A percentile compares a stretch with the other conserved stretches of the same genome.
Evolutionary conservation across 2,329 filamentous ascomycete species (phyloP).

Genomic region (Sporothrix dimorphospora): DNA sequence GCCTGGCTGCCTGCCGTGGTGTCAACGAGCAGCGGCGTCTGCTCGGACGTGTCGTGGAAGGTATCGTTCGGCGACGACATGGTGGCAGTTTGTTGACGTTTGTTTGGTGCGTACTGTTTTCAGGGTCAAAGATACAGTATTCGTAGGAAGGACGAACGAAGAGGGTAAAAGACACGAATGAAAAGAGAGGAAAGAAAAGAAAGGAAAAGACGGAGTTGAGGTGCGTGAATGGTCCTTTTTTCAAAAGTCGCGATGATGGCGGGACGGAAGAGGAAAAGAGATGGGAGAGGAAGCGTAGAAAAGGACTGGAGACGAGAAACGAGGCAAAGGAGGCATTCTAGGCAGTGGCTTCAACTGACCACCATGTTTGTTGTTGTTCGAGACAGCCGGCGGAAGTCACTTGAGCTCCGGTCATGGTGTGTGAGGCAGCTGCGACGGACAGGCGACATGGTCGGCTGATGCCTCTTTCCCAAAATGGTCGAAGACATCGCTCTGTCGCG

Average conservation of each 20-base stretch:
- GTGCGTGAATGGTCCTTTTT: neutral
- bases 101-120: neutral
- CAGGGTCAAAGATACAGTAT: neutral
- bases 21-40: neutral
- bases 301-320: neutral
- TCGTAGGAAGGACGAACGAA: neutral
- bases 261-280: neutral
- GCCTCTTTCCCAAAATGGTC: neutral
- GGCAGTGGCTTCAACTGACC: neutral
- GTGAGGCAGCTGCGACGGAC: conserved; percentile 16
- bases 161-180: neutral
- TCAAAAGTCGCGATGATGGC: neutral
- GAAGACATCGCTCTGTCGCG: neutral
- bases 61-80: neutral
- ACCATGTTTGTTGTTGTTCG: neutral
- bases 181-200: neutral
- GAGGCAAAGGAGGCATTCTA: neutral
- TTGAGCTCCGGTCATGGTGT: neutral
- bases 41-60: conserved; percentile 2
- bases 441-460: conserved; percentile 12
- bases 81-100: neutral
- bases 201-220: neutral
- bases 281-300: neutral
- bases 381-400: conserved; percentile 2
- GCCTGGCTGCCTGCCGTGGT: neutral